Evolutionary conservation across 2,329 filamentous ascomycete species (phyloP).

Genomic region (Teratosphaeria destructans): DNA sequence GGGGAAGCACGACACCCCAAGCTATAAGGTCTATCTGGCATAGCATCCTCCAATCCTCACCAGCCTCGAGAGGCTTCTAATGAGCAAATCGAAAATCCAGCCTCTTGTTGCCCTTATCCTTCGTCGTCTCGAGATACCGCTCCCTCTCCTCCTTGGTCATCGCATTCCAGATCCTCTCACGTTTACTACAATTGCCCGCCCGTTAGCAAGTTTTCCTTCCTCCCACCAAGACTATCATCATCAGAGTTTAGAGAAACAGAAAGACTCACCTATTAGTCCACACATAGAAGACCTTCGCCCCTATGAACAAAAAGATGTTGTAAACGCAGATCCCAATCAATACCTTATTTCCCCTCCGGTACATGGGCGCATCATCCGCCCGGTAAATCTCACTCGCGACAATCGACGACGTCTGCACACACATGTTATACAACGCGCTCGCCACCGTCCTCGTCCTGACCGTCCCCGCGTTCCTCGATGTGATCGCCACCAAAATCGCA

Average conservation of each 20-base stretch:
- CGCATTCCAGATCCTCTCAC: conserved; percentile 31
- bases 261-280: conserved; percentile 1
- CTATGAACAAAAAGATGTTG: conserved; percentile 41
- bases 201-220: not conserved
- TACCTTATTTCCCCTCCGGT: conserved; percentile 44
- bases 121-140: conserved; percentile 35
- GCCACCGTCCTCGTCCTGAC: conserved; percentile 54
- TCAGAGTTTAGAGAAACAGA: too few relatives aligned
- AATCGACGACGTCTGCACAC: conserved; percentile 31
- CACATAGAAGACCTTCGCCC: conserved; percentile 45
- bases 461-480: conserved; percentile 51
- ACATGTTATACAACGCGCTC: conserved; percentile 52
- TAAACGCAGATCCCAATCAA: conserved; percentile 42
- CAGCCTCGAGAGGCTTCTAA: not conserved
- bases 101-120: conserved; percentile 30
- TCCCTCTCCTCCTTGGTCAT: conserved; percentile 40
- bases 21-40: not conserved
- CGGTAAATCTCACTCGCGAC: conserved; percentile 39
- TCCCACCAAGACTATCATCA: not conserved
- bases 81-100: conserved; percentile 30
- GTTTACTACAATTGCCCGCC: not conserved
- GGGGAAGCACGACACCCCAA: not conserved
- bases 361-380: conserved; percentile 44
- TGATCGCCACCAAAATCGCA: conserved; percentile 51
- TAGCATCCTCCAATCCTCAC: not conserved